A percentile compares a stretch with the other conserved stretches of the same genome.
Evolutionary conservation across 768 basidiomycete genomes (phyloP).

Genomic region (Hemileccinum rubropunctum): DNA sequence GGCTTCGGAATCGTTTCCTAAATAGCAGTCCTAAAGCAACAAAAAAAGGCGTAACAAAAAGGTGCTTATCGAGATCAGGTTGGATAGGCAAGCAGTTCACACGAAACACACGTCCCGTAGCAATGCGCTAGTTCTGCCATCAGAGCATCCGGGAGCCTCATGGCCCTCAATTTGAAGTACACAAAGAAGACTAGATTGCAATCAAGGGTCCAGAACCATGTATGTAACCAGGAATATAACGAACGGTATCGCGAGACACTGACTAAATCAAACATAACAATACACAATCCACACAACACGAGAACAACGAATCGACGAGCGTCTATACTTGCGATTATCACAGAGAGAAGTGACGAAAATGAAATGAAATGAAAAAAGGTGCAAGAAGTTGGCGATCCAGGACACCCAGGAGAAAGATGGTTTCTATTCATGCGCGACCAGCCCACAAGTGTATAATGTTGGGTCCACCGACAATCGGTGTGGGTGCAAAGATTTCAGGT

Average conservation of each 20-base stretch:
- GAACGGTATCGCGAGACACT: slow-evolving; percentile 3
- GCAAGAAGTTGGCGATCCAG: neutral
- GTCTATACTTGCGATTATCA: slow-evolving; percentile 13
- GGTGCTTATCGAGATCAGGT: slow-evolving; percentile 26
- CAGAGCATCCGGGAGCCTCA: slow-evolving; percentile 16
- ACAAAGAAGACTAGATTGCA: neutral
- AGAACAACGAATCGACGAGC: slow-evolving; percentile 8
- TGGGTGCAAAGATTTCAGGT: slow-evolving; percentile 33
- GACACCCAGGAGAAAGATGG: neutral
- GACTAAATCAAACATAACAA: slow-evolving; percentile 21
- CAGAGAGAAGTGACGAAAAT: neutral
- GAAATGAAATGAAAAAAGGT: neutral
- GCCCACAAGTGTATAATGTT: slow-evolving; percentile 36
- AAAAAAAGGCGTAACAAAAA: neutral
- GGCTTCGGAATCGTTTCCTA: slow-evolving; percentile 1
- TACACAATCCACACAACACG: slow-evolving; percentile 25
- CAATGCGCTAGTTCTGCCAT: slow-evolving; percentile 14
- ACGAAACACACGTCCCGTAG: slow-evolving; percentile 2
- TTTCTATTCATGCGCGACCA: slow-evolving; percentile 26
- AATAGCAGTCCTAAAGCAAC: neutral
- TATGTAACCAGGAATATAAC: neutral
- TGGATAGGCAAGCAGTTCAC: slow-evolving; percentile 15
- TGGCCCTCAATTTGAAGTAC: slow-evolving; percentile 10
- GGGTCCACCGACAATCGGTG: slow-evolving; percentile 33
- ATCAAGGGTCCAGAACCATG: slow-evolving; percentile 4